Evolutionary conservation across 352 stramenopile species (phyloP).

Genomic region (Phytophthora ramorum): DNA sequence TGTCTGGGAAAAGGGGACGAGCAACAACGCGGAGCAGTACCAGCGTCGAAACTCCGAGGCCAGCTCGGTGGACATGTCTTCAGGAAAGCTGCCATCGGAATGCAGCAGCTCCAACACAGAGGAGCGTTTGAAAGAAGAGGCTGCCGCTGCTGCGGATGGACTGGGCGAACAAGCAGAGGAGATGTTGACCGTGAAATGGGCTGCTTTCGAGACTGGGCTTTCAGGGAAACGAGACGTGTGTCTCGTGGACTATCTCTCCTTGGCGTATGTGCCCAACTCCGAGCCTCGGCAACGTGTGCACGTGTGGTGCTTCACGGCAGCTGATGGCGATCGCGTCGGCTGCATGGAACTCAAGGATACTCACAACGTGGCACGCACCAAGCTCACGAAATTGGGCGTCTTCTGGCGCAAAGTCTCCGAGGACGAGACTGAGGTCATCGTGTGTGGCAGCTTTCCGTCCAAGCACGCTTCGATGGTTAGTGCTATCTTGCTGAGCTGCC

Average conservation of each 20-base stretch:
- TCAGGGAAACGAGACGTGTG: constrained; percentile 72
- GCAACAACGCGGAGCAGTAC: constrained; percentile 3
- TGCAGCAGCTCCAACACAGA: constrained; percentile 35
- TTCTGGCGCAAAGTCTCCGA: constrained; percentile 76
- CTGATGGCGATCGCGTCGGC: constrained; percentile 76
- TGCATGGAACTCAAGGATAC: constrained; percentile 82
- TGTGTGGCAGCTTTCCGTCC: constrained; percentile 80
- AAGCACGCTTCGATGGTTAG: constrained; percentile 70
- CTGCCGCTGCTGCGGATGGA: constrained; percentile 26
- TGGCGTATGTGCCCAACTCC: constrained; percentile 68
- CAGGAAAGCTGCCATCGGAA: constrained; percentile 23
- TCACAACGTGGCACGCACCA: constrained; percentile 61
- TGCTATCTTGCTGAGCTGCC: constrained; percentile 54
- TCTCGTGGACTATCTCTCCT: constrained; percentile 76
- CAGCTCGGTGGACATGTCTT: constrained; percentile 33
- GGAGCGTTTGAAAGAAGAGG: constrained; percentile 38
- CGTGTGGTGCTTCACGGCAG: constrained; percentile 81
- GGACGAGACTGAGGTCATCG: constrained; percentile 81
- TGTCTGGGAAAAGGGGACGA: constrained; percentile 31
- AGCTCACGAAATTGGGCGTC: constrained; percentile 69
- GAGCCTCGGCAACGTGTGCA: constrained; percentile 62
- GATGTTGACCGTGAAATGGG: constrained; percentile 81
- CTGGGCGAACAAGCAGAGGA: constrained; percentile 51
- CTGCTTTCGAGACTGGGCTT: constrained; percentile 66
- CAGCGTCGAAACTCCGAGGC: constrained; percentile 36